phyloP scores from a whole-genome alignment of 1,139 yeast genomes.

The Taphrina betulina region DNA sequence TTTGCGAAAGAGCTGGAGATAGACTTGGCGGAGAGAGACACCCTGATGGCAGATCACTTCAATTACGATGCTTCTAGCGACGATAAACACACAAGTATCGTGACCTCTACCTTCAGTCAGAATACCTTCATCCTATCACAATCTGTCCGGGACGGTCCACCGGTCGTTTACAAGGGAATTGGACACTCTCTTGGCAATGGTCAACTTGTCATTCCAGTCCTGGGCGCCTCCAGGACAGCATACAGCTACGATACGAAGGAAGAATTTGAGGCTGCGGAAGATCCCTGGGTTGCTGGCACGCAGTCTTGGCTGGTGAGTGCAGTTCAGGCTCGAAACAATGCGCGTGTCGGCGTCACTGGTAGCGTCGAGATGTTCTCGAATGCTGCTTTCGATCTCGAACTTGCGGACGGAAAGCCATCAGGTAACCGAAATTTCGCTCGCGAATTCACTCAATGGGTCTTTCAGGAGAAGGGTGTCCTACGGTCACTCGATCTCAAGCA shows the following conservation, averaged over 20 bases:
- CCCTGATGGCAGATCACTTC: slow-evolving; percentile 68
- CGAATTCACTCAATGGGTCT: slow-evolving; percentile 69
- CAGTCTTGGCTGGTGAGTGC: slow-evolving; percentile 79
- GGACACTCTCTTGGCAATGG: slow-evolving; percentile 60
- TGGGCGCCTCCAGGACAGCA: slow-evolving; percentile 68
- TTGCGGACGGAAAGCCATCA: slow-evolving; percentile 36
- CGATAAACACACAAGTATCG: slow-evolving; percentile 28
- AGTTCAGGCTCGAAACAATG: slow-evolving; percentile 75
- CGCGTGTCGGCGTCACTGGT: slow-evolving; percentile 82
- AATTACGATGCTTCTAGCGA: slow-evolving; percentile 40
- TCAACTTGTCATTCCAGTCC: slow-evolving; percentile 67
- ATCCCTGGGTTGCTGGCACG: slow-evolving; percentile 74
- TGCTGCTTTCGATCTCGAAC: slow-evolving; percentile 33
- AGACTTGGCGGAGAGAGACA: slow-evolving; percentile 75
- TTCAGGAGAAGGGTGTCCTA: slow-evolving; percentile 66
- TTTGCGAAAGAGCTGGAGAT: slow-evolving; percentile 81
- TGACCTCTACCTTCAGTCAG: slow-evolving; percentile 30
- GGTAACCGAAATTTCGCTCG: slow-evolving; percentile 46
- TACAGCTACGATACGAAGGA: slow-evolving; percentile 56
- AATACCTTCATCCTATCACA: slow-evolving; percentile 32
- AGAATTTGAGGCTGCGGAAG: slow-evolving; percentile 42
- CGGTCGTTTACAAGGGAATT: slow-evolving; percentile 50
- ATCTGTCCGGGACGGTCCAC: slow-evolving; percentile 33
- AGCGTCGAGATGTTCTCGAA: slow-evolving; percentile 55
- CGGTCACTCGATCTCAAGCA: slow-evolving; percentile 56